A percentile compares a stretch with the other conserved stretches of the same genome.
phyloP scores from a whole-genome alignment of 2,329 filamentous ascomycete species.

The Colletotrichum orchidophilum region DNA sequence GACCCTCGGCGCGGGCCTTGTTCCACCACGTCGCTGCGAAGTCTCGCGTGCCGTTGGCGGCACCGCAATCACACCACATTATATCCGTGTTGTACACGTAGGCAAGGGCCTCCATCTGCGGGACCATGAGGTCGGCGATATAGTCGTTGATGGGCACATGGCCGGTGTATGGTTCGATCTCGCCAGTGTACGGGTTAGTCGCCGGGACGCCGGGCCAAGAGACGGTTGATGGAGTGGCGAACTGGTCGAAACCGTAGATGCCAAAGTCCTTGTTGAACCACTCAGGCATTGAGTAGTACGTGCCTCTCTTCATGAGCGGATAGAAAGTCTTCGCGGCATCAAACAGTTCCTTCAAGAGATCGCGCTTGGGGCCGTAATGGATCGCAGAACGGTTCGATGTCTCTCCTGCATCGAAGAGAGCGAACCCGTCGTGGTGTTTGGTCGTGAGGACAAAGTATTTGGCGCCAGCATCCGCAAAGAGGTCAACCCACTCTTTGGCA shows the following conservation, averaged over 20 bases:
- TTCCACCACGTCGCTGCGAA: conserved; percentile 56
- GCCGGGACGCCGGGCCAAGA: conserved; percentile 40
- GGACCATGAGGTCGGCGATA: conserved; percentile 53
- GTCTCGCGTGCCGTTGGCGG: conserved; percentile 50
- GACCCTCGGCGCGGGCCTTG: conserved; percentile 45
- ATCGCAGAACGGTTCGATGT: conserved; percentile 52
- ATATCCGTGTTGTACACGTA: conserved; percentile 55
- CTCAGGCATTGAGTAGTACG: conserved; percentile 59
- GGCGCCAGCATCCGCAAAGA: conserved; percentile 61
- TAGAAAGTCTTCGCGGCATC: conserved; percentile 36
- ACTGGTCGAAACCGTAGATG: conserved; percentile 53
- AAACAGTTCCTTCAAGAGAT: conserved; percentile 51
- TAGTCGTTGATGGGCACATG: conserved; percentile 50
- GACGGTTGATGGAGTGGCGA: conserved; percentile 45
- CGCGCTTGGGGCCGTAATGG: conserved; percentile 45
- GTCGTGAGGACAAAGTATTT: conserved; percentile 58
- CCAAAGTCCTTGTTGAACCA: conserved; percentile 59
- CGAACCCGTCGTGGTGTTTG: conserved; percentile 59
- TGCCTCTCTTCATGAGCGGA: conserved; percentile 45
- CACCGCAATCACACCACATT: conserved; percentile 60
- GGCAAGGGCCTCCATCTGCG: conserved; percentile 57
- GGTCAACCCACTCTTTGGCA: conserved; percentile 62
- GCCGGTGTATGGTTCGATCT: conserved; percentile 53
- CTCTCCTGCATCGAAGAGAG: conserved; percentile 51
- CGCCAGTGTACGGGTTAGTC: conserved; percentile 53